Base-by-base conservation (phyloP, 1,284 basidiomycete genomes). In the Schizophyllum commune region DNA sequence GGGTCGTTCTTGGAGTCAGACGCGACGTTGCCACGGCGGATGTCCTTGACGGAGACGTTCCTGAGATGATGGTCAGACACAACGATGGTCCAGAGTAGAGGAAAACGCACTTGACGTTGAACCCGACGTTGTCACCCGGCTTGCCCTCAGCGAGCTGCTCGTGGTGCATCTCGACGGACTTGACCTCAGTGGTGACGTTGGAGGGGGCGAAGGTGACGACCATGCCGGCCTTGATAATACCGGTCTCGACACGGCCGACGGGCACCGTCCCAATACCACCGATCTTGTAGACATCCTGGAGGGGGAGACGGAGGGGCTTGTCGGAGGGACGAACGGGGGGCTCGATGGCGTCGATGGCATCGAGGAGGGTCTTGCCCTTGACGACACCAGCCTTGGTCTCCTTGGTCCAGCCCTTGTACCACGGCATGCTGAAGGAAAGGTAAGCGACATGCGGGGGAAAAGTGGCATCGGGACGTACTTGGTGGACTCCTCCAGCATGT, bases 261-360 rank as follows among this genome's bases (percentile, higher is more conserved):
- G 96, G 96, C 72, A 99, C 97, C 72, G 96, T 99, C 71, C 96
- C 96, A 74, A 99, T 99, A 96, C 96, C 96, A 83, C 96, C 96
- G 74, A 99, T 99, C 88, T 99, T 99, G 94, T 99, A 99, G 73
- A 99, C 96, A 87, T 99, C 96, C 88, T 99, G 96, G 80, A 99
- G 95, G 73, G 96, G 96, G 68, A 99, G 96, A 84, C 96, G 96
- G 82, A 99, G 96, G 72, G 96, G 96, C 86, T 97, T 98, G 86
- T 99, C 96, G 77, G 92, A 92, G 69, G 97, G 97, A 78, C 96
- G 94, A 68, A 83, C 79, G 65, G 96, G 96, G 75, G 97, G 95
- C 76, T 99, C 97, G 75, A 99, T 99, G 79, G 96, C 94, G 76
- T 99, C 96, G 71, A 99, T 99, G 77, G 96, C 96, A 76, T 99